Base-by-base conservation (phyloP, 352 stramenopile genomes). In the Phytopythium cucurbitacearum region DNA sequence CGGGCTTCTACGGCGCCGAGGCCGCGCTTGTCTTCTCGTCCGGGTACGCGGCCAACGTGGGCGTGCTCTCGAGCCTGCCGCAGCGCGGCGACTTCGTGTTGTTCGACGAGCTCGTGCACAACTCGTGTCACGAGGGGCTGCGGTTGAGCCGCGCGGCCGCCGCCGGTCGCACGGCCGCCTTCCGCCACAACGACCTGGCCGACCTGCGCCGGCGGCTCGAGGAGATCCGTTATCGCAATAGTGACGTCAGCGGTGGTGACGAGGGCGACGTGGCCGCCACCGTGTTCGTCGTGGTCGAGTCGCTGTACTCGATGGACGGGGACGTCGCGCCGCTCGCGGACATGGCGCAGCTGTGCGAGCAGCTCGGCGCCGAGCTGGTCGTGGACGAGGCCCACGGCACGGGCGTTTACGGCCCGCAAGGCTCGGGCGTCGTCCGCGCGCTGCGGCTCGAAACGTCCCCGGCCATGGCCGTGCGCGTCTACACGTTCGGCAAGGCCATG, bases 221-320 rank as follows among this genome's bases (percentile, higher is more conserved):
- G 7, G 45, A 32, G 15, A 41, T 38, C 3, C 16, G 32, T 2
- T 9, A 10, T 28, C 21, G 21, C 21, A 28, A 28, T 28, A 28
- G 21, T 28, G 21, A 28, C 21, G 21, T 28, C 21, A 28, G 21
- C 21, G 21, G 21, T 28, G 21, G 21, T 28, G 39, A 59, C 35
- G 41, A 41, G 16, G n/a, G 36, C 16, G 13, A 28, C 11, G 21
- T 35, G 13, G 64, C 64, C 6, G 51, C 63, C 21, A 88, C 80
- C 51, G 77, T 98, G 38, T 87, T 98, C 46, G 86, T 99, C 32
- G 88, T 97, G n/a, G 91, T 99, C 16, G 97, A 99, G 75, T 98
- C 90, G 53, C 78, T 99, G 1, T 99, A 99, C 65, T 98, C 90
- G 35, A 99, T 99, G 97, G 96, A 99, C 77, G 97, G 97, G 11